A percentile compares a stretch with the other conserved stretches of the same genome.
phyloP scores from a whole-genome alignment of 2,329 filamentous ascomycete genomes.

The Aotearoamyces nothofagi region DNA sequence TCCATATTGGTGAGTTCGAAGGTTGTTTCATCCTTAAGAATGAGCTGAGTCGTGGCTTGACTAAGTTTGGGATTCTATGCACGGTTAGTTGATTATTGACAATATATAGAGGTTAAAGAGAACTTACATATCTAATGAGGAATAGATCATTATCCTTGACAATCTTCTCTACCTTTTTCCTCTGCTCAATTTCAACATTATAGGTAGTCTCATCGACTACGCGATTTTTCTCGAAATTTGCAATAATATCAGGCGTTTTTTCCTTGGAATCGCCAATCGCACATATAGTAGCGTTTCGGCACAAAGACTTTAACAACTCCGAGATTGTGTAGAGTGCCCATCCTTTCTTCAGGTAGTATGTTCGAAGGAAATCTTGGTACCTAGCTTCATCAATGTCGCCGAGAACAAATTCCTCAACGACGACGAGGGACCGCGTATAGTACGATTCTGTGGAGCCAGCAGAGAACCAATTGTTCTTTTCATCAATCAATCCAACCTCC shows the following conservation, averaged over 20 bases:
- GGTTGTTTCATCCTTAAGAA: conserved; percentile 54
- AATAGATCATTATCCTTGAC: conserved; percentile 90
- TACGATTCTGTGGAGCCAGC: conserved; percentile 47
- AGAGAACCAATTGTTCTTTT: conserved; percentile 62
- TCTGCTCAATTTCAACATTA: conserved; percentile 75
- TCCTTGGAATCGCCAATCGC: conserved; percentile 80
- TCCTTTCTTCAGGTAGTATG: conserved; percentile 80
- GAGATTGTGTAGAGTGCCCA: conserved; percentile 92
- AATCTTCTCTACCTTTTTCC: conserved; percentile 84
- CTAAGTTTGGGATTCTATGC: conserved; percentile 49
- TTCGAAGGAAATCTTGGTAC: conserved; percentile 80
- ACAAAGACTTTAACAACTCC: conserved; percentile 69
- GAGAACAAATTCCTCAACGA: conserved; percentile 76
- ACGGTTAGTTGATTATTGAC: conserved; percentile 32
- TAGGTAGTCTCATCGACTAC: conserved; percentile 76
- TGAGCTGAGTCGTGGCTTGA: conserved; percentile 57
- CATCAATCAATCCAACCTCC: conserved; percentile 71
- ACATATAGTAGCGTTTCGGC: conserved; percentile 68
- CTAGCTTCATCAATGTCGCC: conserved; percentile 69
- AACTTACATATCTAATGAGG: conserved; percentile 75
- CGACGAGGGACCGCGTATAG: conserved; percentile 71
- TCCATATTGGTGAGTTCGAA: conserved; percentile 85
- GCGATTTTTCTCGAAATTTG: conserved; percentile 71
- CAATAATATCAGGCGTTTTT: conserved; percentile 80
- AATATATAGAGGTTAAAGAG: conserved; percentile 2